Evolutionary conservation across 2,329 filamentous ascomycete species (phyloP), one percentile per base, ranked within the genome.

Genomic region (Fusarium duplospermum): DNA sequence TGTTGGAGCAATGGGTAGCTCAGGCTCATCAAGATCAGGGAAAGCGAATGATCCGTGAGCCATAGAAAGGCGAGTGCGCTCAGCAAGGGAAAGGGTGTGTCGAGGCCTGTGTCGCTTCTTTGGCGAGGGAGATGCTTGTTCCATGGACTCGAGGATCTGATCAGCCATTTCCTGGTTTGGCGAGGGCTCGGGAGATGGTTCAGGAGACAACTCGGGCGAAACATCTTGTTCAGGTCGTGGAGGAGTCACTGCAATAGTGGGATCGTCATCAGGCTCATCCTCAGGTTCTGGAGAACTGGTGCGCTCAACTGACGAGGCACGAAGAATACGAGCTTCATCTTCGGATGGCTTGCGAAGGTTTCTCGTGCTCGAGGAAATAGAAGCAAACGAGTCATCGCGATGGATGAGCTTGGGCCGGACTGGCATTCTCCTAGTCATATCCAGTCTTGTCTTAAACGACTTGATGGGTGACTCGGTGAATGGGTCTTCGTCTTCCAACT

Each of bases 11-110:
- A 70, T 67, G 6, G 71, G 70, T n/a, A 75, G 71, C 27, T 80
- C 79, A 1, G 76, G 66, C 33, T 82, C 81, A 7, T 82, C 78
- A 4, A 79, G 78, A 2, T 83, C 77, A 0, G 80, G 73, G 42
- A 81, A 81, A 2, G 77, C 75, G 16, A 78, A 80, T 2, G 90
- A 88, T 56, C 89, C 85, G 4, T 91, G 87, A 1, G 92, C 90
- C 91, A 98, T 96, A 20, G 94, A 95, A 63, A 94, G 87, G 20
- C 93, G 90, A 1, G 95, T 97, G 57, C 95, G 92, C 79, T 97
- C 94, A 5, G 92, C 89, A 0, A 96, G 87, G 0, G 92, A 91
- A 10, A 92, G 82, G 0, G 87, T 88, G 60, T 90, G 89, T 0
- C 89, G 86, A 0, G 84, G 83, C 66, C 85, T 87, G 3, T 74